Evolutionary conservation across 257 asterid species (phyloP).

Genomic region (Linaria vulgaris): DNA sequence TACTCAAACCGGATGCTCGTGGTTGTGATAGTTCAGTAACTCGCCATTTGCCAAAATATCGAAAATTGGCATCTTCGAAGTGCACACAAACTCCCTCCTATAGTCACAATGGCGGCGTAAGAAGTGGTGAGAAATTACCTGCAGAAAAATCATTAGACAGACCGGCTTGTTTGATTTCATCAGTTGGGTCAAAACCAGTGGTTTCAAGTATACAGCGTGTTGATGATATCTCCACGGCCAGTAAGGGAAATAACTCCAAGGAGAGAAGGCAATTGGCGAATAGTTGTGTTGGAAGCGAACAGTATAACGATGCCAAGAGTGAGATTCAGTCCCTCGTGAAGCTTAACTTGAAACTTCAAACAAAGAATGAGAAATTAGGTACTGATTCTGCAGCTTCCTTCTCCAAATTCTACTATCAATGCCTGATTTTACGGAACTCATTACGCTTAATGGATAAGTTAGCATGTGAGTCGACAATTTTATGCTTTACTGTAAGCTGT

Average conservation of each 20-base stretch:
- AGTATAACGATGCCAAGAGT: constrained; percentile 51
- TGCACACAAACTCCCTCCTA: constrained; percentile 19
- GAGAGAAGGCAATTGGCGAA: constrained; percentile 34
- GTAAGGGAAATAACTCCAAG: constrained; percentile 29
- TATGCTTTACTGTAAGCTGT: background rate
- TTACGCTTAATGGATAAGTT: background rate
- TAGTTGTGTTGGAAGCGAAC: constrained; percentile 29
- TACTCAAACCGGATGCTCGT: constrained; percentile 17
- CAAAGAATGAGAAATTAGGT: constrained; percentile 56
- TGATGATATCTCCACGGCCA: constrained; percentile 33
- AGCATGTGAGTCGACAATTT: background rate
- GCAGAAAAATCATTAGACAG: constrained; percentile 23
- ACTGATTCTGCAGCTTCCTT: constrained; percentile 14
- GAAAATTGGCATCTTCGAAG: constrained; percentile 26
- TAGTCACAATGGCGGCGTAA: constrained; percentile 9
- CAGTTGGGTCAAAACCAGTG: constrained; percentile 26
- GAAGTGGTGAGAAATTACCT: constrained; percentile 11
- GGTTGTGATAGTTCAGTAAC: constrained; percentile 4
- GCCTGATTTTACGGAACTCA: constrained; percentile 4
- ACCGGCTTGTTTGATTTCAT: constrained; percentile 26
- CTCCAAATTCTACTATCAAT: constrained; percentile 1
- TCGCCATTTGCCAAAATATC: constrained; percentile 18
- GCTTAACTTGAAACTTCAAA: constrained; percentile 66
- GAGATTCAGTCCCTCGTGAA: constrained; percentile 77
- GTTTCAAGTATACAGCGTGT: constrained; percentile 23